A percentile compares a stretch with the other conserved stretches of the same genome.
Evolutionary conservation across 2,329 filamentous ascomycete genomes (phyloP).

Genomic region (Chrysosporium queenslandicum): DNA sequence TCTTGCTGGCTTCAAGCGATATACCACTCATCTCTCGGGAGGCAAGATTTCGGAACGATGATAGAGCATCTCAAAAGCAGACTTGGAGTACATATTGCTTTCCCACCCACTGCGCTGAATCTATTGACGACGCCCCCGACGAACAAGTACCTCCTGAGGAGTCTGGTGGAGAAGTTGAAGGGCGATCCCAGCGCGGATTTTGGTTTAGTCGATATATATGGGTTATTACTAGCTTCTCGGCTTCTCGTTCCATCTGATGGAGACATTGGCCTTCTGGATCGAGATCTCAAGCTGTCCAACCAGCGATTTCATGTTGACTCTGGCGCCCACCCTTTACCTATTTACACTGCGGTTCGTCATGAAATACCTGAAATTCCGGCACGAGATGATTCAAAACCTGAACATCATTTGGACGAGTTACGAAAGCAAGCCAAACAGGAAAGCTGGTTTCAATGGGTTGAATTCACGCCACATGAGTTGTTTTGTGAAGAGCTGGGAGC

Average conservation of each 20-base stretch:
- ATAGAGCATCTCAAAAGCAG: constrained; percentile 80
- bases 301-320: constrained; percentile 66
- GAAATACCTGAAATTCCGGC: constrained; percentile 64
- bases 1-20: constrained; percentile 91
- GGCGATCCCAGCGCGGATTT: constrained; percentile 71
- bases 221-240: constrained; percentile 70
- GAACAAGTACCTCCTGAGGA: constrained; percentile 80
- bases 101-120: constrained; percentile 72
- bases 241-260: constrained; percentile 70
- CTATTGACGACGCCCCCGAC: constrained; percentile 80
- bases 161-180: constrained; percentile 82
- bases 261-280: constrained; percentile 63
- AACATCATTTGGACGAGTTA: constrained; percentile 34
- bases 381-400: constrained; percentile 37
- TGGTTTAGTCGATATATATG: constrained; percentile 88
- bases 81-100: constrained; percentile 80
- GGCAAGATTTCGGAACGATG: constrained; percentile 56
- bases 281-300: constrained; percentile 83
- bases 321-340: constrained; percentile 77
- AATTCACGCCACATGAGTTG: constrained; percentile 88
- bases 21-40: constrained; percentile 69
- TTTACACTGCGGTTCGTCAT: constrained; percentile 90
- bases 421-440: constrained; percentile 48
- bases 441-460: constrained; percentile 97
- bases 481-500: constrained; percentile 88